phyloP scores from a whole-genome alignment of 2,329 filamentous ascomycete genomes.

The Ceratocystis papillata region DNA sequence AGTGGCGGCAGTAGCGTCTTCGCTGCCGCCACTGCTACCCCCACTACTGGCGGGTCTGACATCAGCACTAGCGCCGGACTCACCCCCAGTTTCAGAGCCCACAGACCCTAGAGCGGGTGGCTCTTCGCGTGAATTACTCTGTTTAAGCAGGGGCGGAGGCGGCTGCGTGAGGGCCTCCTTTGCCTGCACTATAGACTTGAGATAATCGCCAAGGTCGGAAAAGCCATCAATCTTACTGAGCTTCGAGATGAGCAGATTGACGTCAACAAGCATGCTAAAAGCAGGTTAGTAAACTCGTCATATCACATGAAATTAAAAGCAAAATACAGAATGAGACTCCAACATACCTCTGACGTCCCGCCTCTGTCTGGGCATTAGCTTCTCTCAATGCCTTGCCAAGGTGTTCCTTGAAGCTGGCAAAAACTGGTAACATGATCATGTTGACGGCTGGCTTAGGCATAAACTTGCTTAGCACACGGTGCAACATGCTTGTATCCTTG shows the following conservation, averaged over 20 bases:
- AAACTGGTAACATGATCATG: slow-evolving; percentile 79
- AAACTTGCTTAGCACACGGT: slow-evolving; percentile 73
- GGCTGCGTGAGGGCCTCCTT: slow-evolving; percentile 39
- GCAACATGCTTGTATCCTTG: slow-evolving; percentile 75
- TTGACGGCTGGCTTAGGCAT: slow-evolving; percentile 64
- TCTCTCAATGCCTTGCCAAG: slow-evolving; percentile 61
- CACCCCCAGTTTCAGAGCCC: background rate
- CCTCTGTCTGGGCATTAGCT: slow-evolving; percentile 52
- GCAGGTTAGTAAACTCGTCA: slow-evolving; percentile 17
- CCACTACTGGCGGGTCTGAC: background rate
- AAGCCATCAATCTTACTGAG: slow-evolving; percentile 72
- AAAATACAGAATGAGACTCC: background rate
- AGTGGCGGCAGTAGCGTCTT: background rate
- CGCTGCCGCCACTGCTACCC: background rate
- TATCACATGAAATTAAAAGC: background rate
- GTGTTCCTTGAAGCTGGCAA: slow-evolving; percentile 68
- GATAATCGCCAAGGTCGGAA: slow-evolving; percentile 57
- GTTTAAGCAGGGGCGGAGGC: slow-evolving; percentile 22
- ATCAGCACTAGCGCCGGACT: background rate
- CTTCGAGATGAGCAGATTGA: slow-evolving; percentile 59
- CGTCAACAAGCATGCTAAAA: slow-evolving; percentile 61
- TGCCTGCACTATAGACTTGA: slow-evolving; percentile 53
- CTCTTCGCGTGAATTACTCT: background rate
- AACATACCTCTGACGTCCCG: slow-evolving; percentile 60
- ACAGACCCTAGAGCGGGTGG: background rate